Conservation (phyloP, 2,329 filamentous ascomycete genomes). For the Stachybotrys echinatus region DNA sequence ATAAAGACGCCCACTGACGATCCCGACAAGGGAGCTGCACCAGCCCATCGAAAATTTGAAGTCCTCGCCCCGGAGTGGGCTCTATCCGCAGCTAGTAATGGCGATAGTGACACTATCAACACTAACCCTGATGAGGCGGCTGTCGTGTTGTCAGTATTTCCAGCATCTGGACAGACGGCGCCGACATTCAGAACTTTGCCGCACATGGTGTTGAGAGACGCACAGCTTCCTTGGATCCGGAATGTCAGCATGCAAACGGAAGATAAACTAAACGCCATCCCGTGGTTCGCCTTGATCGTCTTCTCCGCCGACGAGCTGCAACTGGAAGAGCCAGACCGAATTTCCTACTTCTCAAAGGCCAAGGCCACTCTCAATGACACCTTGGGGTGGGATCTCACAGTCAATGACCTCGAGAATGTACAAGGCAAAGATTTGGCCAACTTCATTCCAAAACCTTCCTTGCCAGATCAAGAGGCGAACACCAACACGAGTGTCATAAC, state of each 20-base stretch:
- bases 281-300: constrained; percentile 32
- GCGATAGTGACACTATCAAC: not conserved
- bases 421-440: not conserved
- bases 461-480: not conserved
- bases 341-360: not conserved
- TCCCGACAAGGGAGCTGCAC: not conserved
- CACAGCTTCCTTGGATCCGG: constrained; percentile 35
- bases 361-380: not conserved
- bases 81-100: not conserved
- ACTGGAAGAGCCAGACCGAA: not conserved
- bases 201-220: constrained; percentile 36
- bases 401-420: not conserved
- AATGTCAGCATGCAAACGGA: not conserved
- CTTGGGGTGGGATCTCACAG: not conserved
- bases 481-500: not conserved
- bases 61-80: not conserved
- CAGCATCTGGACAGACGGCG: not conserved
- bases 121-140: not conserved
- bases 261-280: constrained; percentile 14
- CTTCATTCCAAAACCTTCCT: not conserved
- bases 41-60: not conserved
- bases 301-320: constrained; percentile 23
- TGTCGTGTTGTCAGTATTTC: not conserved
- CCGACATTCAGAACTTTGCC: constrained; percentile 19
- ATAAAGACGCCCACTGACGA: not conserved